Base-by-base conservation (phyloP, 1,284 basidiomycete species). In the Tilletia setariae region DNA sequence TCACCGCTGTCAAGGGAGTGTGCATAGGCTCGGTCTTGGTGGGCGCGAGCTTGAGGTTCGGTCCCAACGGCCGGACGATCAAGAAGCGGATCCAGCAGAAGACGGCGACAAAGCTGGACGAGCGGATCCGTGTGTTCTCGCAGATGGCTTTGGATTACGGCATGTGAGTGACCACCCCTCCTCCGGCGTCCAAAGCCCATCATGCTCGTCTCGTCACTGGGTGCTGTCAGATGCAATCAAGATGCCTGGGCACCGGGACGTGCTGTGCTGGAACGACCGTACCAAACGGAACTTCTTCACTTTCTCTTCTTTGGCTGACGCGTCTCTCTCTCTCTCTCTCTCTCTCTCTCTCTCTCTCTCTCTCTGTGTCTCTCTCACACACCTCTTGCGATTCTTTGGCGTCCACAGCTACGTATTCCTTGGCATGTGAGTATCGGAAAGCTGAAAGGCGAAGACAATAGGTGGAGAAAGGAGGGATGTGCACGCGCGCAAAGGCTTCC, bases 361-460 rank as follows among this genome's bases (percentile, higher is more conserved):
- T 4, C 30, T 13, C 16, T 61, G 2, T 30, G 32, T 35, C n/a
- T 16, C 15, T 19, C 51, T 25, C 21, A n/a, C n/a, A n/a, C n/a
- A n/a, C n/a, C n/a, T n/a, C n/a, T n/a, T n/a, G n/a, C n/a, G n/a
- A n/a, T n/a, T n/a, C n/a, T n/a, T n/a, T n/a, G n/a, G n/a, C n/a
- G n/a, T 25, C 28, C 15, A 15, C 21, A 61, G 56, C 23, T 61
- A 61, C 56, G 23, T 61, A 28, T 35, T 61, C 56, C 11, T 61
- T 21, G 56, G 56, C 56, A 30, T 61, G 56, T 61, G 56, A 61
- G 56, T 61, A 25, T 25, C n/a, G n/a, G n/a, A n/a, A n/a, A n/a
- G n/a, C n/a, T n/a, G n/a, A n/a, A n/a, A n/a, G n/a, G n/a, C n/a
- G n/a, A n/a, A n/a, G n/a, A n/a, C n/a, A n/a, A n/a, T n/a, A n/a